phyloP scores from a whole-genome alignment of 2,329 filamentous ascomycete genomes.

The Colletotrichum karsti region DNA sequence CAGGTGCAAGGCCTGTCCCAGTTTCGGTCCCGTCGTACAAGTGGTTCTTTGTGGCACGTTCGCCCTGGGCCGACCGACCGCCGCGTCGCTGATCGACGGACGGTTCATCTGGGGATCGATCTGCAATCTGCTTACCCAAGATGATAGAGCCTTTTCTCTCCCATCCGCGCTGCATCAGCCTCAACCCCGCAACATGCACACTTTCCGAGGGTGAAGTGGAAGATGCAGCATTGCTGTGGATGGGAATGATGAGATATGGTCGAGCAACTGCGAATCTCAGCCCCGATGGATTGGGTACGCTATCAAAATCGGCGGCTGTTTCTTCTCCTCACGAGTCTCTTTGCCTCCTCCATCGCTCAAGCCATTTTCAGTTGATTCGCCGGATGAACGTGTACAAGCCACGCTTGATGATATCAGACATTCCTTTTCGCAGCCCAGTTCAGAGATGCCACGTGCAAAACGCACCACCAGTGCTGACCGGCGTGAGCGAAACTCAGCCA shows the following conservation, averaged over 20 bases:
- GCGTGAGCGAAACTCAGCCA: constrained; percentile 12
- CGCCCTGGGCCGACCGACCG: not conserved
- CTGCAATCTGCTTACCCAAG: constrained; percentile 22
- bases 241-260: not conserved
- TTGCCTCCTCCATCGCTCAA: not conserved
- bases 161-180: constrained; percentile 3
- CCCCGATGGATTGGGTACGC: not conserved
- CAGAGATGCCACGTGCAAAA: not conserved
- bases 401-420: not conserved
- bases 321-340: not conserved
- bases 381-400: not conserved
- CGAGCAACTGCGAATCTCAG: not conserved
- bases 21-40: constrained; percentile 10
- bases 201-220: not conserved
- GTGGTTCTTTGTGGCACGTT: constrained; percentile 16
- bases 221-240: not conserved
- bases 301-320: not conserved
- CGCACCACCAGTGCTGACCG: not conserved
- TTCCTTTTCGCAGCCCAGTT: not conserved
- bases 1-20: constrained; percentile 1
- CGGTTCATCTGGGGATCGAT: constrained; percentile 23
- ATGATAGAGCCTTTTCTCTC: not conserved
- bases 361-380: not conserved
- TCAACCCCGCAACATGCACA: constrained; percentile 22
- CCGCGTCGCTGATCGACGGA: constrained; percentile 18